Evolutionary conservation across 2,329 filamentous ascomycete species (phyloP), one percentile per base, ranked within the genome.

Genomic region (Trichoderma citrinoviride): DNA sequence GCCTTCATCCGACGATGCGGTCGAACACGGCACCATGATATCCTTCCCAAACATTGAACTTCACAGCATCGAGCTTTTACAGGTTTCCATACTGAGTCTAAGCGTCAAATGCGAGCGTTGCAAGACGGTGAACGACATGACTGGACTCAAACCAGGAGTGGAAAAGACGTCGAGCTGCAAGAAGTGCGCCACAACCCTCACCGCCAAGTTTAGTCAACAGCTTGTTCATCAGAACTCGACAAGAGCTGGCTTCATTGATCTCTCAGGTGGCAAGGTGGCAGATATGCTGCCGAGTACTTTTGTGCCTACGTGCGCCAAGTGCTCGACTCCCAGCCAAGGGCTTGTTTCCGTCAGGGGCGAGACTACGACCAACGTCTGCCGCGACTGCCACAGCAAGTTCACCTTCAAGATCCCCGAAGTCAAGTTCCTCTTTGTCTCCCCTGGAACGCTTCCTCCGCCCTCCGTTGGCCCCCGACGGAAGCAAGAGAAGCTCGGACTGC

Each of bases 221-320:
- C 77, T 92, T 64, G 85, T 95, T 67, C 92, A 95, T 76, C 81
- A 84, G 60, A 85, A 88, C 77, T 91, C 90, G 4, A 82, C 85
- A n/a, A 82, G 90, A 65, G 91, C 90, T 14, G 92, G 92, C 5
- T 93, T 93, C 74, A 77, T 96, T 65, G 91, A 95, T 74, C 77
- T 92, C 10, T 84, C 89, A 27, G 90, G 90, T 17, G 93, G 90
- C 76, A 88, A 86, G 6, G 83, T 91, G 8, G 82, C 87, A 52
- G 92, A 95, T 73, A 85, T 95, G 81, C 84, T 95, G 12, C 89
- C 90, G 61, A 93, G 90, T 76, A 88, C 87, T 46, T 94, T 96
- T 77, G 78, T 90, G 33, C 92, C 92, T 17, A 93, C 90, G 0
- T 96, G 92, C 74, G 83, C 85, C 1, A 83, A 85, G 71, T 96